Evolutionary conservation across 176 grass and related monocot genomes (phyloP), one percentile per base, ranked within the genome.

Genomic region (Themeda triandra): DNA sequence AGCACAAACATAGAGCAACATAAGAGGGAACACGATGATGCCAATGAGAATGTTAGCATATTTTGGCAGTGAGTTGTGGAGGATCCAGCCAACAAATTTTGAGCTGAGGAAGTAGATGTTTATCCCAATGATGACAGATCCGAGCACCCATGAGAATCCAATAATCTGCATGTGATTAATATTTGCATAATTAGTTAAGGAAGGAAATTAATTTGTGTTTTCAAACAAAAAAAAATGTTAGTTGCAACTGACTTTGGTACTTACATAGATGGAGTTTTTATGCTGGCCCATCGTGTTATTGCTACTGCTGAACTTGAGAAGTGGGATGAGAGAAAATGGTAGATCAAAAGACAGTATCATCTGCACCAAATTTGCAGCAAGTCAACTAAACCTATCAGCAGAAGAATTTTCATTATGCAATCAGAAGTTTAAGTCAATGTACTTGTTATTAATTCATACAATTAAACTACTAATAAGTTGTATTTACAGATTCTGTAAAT

Each of bases 281-380:
- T 92, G 87, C 32, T 88, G 79, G 12, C 95, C 95, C 95, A 98
- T 92, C 48, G 91, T 98, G 13, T 84, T 94, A 45, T 42, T 67
- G 33, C 90, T 89, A 77, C 92, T 90, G 86, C 95, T 98, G 82
- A 98, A 98, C 73, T 94, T 98, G 51, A 98, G 95, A 71, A 98
- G 95, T 73, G 95, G 95, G 40, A 94, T 93, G 18, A 98, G 92
- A 86, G 92, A 75, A 86, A 98, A 98, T 56, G 95, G 95, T 10
- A 98, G 84, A 82, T 98, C 92, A 77, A 97, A 84, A 14, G 95
- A 97, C 3, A 97, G 83, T 40, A 97, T 94, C 95, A 97, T 94
- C 95, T 97, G 85, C 54, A 85, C 51, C 48, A 70, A 45, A 68
- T 14, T 18, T 25, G 64, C 13, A 80, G 1, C 0, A 29, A 28